phyloP scores from a whole-genome alignment of 2,329 filamentous ascomycete species.

The Curvularia verruculosa region DNA sequence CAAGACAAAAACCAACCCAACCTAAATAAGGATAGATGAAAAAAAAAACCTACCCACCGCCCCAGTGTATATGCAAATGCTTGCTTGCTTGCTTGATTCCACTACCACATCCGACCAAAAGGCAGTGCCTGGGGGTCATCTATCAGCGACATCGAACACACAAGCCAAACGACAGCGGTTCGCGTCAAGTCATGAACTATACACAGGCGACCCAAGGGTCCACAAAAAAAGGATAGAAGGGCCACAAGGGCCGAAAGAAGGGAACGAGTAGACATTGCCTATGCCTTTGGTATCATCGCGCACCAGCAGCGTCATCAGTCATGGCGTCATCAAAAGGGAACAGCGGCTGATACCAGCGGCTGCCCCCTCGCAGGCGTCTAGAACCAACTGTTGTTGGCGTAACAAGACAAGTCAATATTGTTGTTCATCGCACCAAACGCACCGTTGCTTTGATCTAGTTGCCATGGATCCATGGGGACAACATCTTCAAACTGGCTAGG shows the following conservation, averaged over 20 bases:
- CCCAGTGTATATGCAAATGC: constrained; percentile 29
- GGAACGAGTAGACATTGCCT: constrained; percentile 31
- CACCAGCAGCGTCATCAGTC: constrained; percentile 49
- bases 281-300: constrained; percentile 30
- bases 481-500: constrained; percentile 41
- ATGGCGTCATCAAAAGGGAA: constrained; percentile 38
- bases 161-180: constrained; percentile 20
- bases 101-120: constrained; percentile 15
- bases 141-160: constrained; percentile 34
- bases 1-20: constrained; percentile 14
- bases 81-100: constrained; percentile 22
- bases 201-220: constrained; percentile 44
- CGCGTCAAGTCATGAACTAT: constrained; percentile 42
- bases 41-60: constrained; percentile 15
- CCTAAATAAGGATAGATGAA: constrained; percentile 7
- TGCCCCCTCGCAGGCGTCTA: constrained; percentile 35
- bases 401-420: constrained; percentile 34
- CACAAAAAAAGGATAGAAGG: constrained; percentile 30
- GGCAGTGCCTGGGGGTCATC: constrained; percentile 23
- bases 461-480: constrained; percentile 39
- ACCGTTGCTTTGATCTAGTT: constrained; percentile 36
- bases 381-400: constrained; percentile 39
- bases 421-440: constrained; percentile 33
- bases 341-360: constrained; percentile 18
- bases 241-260: constrained; percentile 25